phyloP scores from a whole-genome alignment of 129 eudicot species.

The Mikania micrantha region DNA sequence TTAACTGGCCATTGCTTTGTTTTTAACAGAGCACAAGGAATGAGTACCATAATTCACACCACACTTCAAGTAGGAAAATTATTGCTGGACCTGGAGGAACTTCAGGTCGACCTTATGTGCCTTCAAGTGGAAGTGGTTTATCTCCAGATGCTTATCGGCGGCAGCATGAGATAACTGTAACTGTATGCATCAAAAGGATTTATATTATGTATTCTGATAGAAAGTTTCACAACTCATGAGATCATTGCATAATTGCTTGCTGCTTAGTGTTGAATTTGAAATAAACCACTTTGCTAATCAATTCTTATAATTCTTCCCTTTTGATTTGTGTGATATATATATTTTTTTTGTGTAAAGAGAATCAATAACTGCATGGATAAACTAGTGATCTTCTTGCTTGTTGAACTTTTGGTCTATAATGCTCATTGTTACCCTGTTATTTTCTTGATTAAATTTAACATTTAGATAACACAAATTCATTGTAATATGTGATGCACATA shows the following conservation, averaged over 20 bases:
- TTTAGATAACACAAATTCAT: not conserved
- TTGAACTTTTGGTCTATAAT: not conserved
- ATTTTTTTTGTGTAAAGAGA: not conserved
- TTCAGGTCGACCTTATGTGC: slow-evolving; percentile 26
- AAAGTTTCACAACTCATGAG: not conserved
- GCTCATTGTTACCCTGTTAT: not conserved
- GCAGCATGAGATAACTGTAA: slow-evolving; percentile 77
- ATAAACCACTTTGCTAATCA: not conserved
- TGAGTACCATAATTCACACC: slow-evolving; percentile 29
- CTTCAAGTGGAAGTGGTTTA: slow-evolving; percentile 43
- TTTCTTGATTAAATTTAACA: not conserved
- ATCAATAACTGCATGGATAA: not conserved
- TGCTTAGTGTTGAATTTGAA: not conserved
- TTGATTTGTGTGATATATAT: not conserved
- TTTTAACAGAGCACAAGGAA: slow-evolving; percentile 30
- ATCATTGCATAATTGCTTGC: not conserved
- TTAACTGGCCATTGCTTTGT: not conserved
- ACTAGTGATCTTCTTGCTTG: not conserved
- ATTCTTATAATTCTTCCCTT: not conserved
- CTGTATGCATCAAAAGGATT: slow-evolving; percentile 41
- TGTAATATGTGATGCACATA: not conserved
- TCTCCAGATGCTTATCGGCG: slow-evolving; percentile 71
- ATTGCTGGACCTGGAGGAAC: slow-evolving; percentile 26
- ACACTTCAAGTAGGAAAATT: slow-evolving; percentile 23
- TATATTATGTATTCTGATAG: not conserved